Percentiles rank a stretch among this genome's conserved stretches.
phyloP scores from a whole-genome alignment of 1,284 basidiomycete genomes.

The Sanghuangporus baumii region DNA sequence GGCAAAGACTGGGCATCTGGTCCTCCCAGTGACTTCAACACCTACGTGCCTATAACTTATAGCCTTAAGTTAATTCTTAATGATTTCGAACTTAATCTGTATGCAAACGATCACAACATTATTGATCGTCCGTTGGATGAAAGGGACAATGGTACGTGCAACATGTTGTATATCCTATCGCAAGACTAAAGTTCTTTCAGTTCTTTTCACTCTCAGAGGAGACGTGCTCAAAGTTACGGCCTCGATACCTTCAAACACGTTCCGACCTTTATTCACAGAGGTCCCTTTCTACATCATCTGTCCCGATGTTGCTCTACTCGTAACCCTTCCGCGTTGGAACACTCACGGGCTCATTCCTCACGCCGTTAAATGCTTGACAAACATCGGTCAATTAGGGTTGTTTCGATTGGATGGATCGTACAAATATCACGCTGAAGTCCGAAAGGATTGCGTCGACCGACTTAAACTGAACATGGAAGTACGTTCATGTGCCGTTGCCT shows the following conservation, averaged over 20 bases:
- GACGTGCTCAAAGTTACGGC: conserved; percentile 45
- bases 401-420: conserved; percentile 69
- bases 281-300: conserved; percentile 65
- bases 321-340: conserved; percentile 84
- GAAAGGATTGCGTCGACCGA: conserved; percentile 71
- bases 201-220: conserved; percentile 67
- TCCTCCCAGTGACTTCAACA: conserved; percentile 69
- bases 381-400: conserved; percentile 53
- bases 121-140: conserved; percentile 78
- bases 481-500: conserved; percentile 20
- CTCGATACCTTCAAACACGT: conserved; percentile 66
- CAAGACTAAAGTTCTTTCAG: conserved; percentile 33
- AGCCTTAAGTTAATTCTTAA: conserved; percentile 62
- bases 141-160: conserved; percentile 69
- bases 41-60: conserved; percentile 82
- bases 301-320: conserved; percentile 49
- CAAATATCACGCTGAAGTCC: conserved; percentile 62
- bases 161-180: conserved; percentile 15
- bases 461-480: conserved; percentile 68
- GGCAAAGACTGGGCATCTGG: conserved; percentile 86
- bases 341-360: conserved; percentile 65
- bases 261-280: conserved; percentile 63
- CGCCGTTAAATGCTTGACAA: conserved; percentile 38
- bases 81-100: conserved; percentile 76
- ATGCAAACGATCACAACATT: conserved; percentile 93